Base-by-base conservation (phyloP, 495 filamentous ascomycete genomes). In the Penicillium dipodomyicola region DNA sequence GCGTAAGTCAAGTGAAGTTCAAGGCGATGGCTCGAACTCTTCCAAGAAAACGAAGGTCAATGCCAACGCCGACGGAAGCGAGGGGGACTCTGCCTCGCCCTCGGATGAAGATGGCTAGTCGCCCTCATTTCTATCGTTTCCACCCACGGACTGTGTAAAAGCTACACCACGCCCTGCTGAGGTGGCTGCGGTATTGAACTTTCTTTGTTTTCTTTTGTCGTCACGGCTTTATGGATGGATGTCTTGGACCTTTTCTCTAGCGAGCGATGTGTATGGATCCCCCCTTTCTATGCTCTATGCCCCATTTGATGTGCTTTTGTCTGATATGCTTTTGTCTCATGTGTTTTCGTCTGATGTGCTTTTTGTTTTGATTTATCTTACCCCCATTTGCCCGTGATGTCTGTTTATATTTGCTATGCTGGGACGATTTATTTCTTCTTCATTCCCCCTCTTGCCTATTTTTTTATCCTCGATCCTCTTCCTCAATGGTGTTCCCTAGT, bases 101-200 rank as follows among this genome's bases (percentile, higher is more conserved):
- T 75, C 74, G 19, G 79, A 82, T 56, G 79, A 82, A 54, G 76
- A 79, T 45, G 77, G 77, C 62, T 79, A 64, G 76, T 52, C 58
- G 27, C 19, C 10, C 10, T 7, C 8, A 14, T 27, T 3, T 33
- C 2, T 9, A 7, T 25, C 19, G 2, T 5, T 20, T n/a, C 39
- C 42, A 12, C 7, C 30, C 22, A 35, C 52, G 10, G 52, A 46
- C 39, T 3, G 29, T 3, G 29, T 46, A 27, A 30, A 14, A 5
- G 19, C n/a, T 4, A 12, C 45, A 29, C 6, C 12, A 47, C 19
- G 54, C 45, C 40, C 20, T 44, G 22, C 11, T 43, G 33, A 35
- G 30, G 22, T 47, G 41, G 49, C 44, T 41, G 20, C 23, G 19
- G 20, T 46, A 20, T 41, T 44, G 23, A 45, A 40, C 49, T 56